Evolutionary conservation across 345 rosid genomes (phyloP).

Genomic region (Acer yangbiense): DNA sequence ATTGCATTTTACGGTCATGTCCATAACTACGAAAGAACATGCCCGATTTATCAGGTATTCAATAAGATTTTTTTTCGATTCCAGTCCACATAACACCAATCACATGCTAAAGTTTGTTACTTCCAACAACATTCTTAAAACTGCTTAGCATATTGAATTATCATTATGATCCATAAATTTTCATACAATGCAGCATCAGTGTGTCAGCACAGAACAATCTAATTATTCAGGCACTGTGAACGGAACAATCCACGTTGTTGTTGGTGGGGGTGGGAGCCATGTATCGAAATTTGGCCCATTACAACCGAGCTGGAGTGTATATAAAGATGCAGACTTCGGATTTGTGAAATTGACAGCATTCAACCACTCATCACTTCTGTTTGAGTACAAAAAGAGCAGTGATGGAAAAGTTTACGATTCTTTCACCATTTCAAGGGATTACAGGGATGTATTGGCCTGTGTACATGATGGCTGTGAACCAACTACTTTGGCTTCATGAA

Average conservation of each 20-base stretch:
- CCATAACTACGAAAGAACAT: constrained; percentile 83
- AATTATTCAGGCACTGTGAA: constrained; percentile 44
- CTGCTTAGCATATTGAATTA: no score
- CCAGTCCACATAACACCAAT: neutral
- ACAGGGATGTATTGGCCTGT: constrained; percentile 48
- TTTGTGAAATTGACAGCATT: constrained; percentile 44
- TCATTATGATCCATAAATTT: neutral
- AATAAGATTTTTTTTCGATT: neutral
- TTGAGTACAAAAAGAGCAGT: constrained; percentile 43
- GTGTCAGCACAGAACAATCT: constrained; percentile 32
- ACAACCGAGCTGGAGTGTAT: constrained; percentile 46
- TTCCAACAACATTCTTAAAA: neutral
- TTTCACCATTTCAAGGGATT: constrained; percentile 51
- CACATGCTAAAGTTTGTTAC: neutral
- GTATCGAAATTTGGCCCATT: constrained; percentile 35
- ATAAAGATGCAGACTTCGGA: constrained; percentile 50
- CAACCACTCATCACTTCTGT: constrained; percentile 36
- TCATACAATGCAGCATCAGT: constrained; percentile 36
- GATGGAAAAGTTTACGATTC: constrained; percentile 47
- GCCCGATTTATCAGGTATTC: constrained; percentile 74
- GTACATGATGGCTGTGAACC: constrained; percentile 39
- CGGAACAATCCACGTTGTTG: constrained; percentile 59
- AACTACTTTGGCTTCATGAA: constrained; percentile 31
- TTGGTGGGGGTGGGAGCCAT: constrained; percentile 57
- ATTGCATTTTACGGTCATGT: constrained; percentile 79